Evolutionary conservation across 2,329 filamentous ascomycete species (phyloP).

Genomic region (Didymella pomorum): DNA sequence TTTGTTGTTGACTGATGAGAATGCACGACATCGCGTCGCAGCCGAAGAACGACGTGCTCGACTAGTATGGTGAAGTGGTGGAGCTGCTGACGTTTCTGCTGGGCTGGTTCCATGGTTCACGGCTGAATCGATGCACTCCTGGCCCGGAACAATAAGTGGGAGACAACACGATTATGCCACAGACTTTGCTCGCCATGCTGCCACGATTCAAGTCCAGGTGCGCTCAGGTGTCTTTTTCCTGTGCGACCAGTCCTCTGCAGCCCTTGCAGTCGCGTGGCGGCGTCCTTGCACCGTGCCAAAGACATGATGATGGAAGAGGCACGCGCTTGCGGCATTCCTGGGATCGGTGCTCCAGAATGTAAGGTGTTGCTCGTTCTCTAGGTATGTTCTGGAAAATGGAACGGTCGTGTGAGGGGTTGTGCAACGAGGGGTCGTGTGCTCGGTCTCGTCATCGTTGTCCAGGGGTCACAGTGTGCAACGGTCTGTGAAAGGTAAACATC

Average conservation of each 20-base stretch:
- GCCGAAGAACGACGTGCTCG: conserved; percentile 21
- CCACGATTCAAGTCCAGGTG: conserved; percentile 18
- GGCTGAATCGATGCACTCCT: conserved; percentile 4
- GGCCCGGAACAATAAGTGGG: conserved; percentile 16
- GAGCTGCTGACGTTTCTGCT: conserved; percentile 21
- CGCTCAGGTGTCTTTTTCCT: conserved; percentile 19
- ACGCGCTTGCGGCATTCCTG: conserved; percentile 25
- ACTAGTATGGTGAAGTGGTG: conserved; percentile 19
- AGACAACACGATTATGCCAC: conserved; percentile 20
- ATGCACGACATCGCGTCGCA: conserved; percentile 16
- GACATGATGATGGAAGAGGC: conserved; percentile 22
- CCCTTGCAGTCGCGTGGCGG: conserved; percentile 26
- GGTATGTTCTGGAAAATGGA: conserved; percentile 19
- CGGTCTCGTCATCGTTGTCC: conserved; percentile 11
- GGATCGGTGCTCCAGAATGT: conserved; percentile 12
- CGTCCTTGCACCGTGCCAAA: conserved; percentile 22
- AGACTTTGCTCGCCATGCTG: conserved; percentile 13
- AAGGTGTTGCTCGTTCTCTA: conserved; percentile 18
- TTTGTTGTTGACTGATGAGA: conserved; percentile 9
- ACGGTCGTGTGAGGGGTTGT: conserved; percentile 16
- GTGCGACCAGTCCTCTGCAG: conserved; percentile 17
- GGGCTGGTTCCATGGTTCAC: conserved; percentile 22
- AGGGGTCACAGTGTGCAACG: conserved; percentile 7
- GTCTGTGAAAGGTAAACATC: conserved; percentile 9
- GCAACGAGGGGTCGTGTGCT: conserved; percentile 13